phyloP scores from a whole-genome alignment of 1,284 basidiomycete species.

The Tremellales sp. region DNA sequence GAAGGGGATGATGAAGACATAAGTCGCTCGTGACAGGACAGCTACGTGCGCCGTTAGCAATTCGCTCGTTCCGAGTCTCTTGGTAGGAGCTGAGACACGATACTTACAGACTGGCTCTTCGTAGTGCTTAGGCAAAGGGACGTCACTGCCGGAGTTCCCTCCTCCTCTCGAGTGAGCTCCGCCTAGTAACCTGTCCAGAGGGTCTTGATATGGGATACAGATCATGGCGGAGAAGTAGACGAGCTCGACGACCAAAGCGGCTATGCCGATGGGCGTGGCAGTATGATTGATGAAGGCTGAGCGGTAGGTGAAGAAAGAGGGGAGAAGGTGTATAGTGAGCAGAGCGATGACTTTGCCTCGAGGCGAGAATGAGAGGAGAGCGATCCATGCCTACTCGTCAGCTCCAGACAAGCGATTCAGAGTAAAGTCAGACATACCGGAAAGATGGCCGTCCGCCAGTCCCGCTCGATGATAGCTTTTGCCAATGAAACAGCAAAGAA shows the following conservation, averaged over 20 bases:
- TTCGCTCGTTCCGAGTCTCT: too few species aligned
- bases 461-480: constrained; percentile 7
- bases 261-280: constrained; percentile 20
- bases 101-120: constrained; percentile 41
- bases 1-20: constrained; percentile 47
- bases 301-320: constrained; percentile 41
- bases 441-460: constrained; percentile 24
- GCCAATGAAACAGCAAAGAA: constrained; percentile 24
- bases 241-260: constrained; percentile 29
- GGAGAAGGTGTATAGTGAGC: constrained; percentile 36
- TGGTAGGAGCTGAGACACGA: too few species aligned
- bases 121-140: constrained; percentile 24
- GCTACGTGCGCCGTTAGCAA: constrained; percentile 16
- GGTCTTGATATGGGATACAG: constrained; percentile 42
- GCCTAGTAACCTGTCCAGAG: constrained; percentile 34
- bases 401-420: not conserved
- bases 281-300: constrained; percentile 23
- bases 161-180: constrained; percentile 37
- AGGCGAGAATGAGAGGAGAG: constrained; percentile 24
- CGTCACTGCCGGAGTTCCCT: constrained; percentile 25
- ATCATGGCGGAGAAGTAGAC: constrained; percentile 42
- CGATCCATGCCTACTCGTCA: constrained; percentile 11
- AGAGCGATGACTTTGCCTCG: constrained; percentile 36
- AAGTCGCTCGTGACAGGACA: constrained; percentile 45
- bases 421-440: constrained; percentile 24